Evolutionary conservation across 179 eudicot species (phyloP).

Genomic region (Vitellaria paradoxa): DNA sequence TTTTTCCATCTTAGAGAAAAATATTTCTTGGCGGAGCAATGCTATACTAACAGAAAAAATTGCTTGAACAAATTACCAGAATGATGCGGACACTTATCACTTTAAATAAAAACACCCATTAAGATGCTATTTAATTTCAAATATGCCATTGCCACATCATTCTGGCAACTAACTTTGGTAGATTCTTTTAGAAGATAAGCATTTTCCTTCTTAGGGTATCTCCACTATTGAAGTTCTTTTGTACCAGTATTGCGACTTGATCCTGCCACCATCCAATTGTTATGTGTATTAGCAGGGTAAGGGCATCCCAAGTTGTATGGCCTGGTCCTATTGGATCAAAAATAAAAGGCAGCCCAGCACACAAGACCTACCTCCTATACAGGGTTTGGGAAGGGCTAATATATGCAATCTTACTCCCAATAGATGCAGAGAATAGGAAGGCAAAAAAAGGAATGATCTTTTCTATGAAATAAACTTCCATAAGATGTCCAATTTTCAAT

Average conservation of each 20-base stretch:
- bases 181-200: neutral
- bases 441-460: neutral
- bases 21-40: neutral
- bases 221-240: neutral
- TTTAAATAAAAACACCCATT: no score
- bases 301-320: neutral
- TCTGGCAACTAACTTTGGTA: no score
- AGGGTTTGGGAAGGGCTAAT: no score
- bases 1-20: neutral
- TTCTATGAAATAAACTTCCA: neutral
- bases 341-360: no score
- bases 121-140: no score
- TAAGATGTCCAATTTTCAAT: neutral
- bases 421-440: neutral
- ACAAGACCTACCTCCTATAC: no score
- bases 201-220: no score
- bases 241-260: neutral
- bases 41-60: no score
- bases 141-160: no score
- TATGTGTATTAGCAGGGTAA: neutral
- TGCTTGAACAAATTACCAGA: no score
- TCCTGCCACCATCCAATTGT: neutral
- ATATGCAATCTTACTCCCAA: no score
- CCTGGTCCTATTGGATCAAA: neutral
- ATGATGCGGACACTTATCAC: no score